These are phyloP conservation scores for Acacia acuminata DNA, from an alignment of 306 rosid species.

Conservation along the genomic window DNA sequence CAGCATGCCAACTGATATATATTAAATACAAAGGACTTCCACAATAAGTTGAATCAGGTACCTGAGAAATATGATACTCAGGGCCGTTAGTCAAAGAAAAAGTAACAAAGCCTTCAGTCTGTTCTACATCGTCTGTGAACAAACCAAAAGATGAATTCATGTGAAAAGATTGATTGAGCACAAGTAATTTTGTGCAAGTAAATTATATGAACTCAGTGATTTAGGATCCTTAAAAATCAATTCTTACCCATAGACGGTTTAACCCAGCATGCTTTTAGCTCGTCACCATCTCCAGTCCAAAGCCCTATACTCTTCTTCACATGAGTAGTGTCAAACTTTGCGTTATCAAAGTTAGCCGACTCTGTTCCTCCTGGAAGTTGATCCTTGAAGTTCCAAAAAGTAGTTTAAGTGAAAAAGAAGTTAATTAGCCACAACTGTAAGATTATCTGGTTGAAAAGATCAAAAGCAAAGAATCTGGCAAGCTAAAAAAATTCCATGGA, in stretches of 20 bases:
- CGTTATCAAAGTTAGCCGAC: slow-evolving; percentile 43
- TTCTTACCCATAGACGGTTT: slow-evolving; percentile 67
- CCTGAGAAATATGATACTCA: slow-evolving; percentile 95
- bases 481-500: not conserved
- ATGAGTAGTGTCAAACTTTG: slow-evolving; percentile 47
- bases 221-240: slow-evolving; percentile 19
- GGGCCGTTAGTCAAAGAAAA: slow-evolving; percentile 94
- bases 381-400: slow-evolving; percentile 50
- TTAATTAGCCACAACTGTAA: not conserved
- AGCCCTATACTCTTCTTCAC: slow-evolving; percentile 56
- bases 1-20: not conserved
- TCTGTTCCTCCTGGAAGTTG: slow-evolving; percentile 74
- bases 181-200: not conserved
- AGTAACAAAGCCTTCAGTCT: slow-evolving; percentile 78
- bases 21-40: slow-evolving; percentile 1
- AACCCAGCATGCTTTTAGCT: slow-evolving; percentile 83
- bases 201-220: not conserved
- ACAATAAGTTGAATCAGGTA: slow-evolving; percentile 39
- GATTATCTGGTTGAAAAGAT: not conserved
- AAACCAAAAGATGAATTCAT: slow-evolving; percentile 24
- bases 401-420: slow-evolving; percentile 12
- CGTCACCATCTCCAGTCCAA: slow-evolving; percentile 63
- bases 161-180: not conserved
- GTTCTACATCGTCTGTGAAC: slow-evolving; percentile 67
- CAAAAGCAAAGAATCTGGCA: slow-evolving; percentile 1